Percentiles rank a stretch among this genome's conserved stretches.
Evolutionary conservation across 208 protist genomes (phyloP).

Genomic region (Acanthamoeba rhysodes): DNA sequence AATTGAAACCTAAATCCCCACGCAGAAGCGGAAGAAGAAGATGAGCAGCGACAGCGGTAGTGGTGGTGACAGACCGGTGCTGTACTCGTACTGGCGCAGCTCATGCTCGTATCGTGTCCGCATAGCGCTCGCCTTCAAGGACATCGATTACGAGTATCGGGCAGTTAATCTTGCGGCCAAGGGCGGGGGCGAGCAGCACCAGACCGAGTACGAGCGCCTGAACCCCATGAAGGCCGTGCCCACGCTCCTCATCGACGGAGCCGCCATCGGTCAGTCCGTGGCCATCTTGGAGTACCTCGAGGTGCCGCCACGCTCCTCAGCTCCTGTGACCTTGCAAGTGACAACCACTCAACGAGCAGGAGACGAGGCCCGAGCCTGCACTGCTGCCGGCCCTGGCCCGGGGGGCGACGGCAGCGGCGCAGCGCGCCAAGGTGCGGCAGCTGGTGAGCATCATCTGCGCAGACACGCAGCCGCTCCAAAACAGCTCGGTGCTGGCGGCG

Average conservation of each 20-base stretch:
- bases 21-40: not conserved
- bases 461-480: conserved; percentile 94
- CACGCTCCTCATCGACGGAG: conserved; percentile 54
- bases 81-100: conserved; percentile 92
- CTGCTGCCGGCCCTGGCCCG: conserved; percentile 78
- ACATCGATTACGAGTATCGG: conserved; percentile 89
- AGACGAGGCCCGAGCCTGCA: conserved; percentile 57
- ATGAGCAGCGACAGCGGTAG: not conserved
- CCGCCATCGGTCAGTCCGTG: conserved; percentile 81
- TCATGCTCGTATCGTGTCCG: conserved; percentile 92
- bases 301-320: not conserved
- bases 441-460: conserved; percentile 87
- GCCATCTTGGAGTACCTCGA: conserved; percentile 94
- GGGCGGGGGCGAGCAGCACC: conserved; percentile 84
- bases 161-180: conserved; percentile 89
- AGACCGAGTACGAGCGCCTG: conserved; percentile 80
- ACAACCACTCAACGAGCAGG: not conserved
- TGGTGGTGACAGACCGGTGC: not conserved
- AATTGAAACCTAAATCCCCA: too few species aligned
- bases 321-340: not conserved
- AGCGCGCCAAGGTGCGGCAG: conserved; percentile 82
- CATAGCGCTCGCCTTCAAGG: conserved; percentile 89
- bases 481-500: conserved; percentile 88
- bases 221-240: conserved; percentile 84
- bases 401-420: not conserved